A percentile compares a stretch with the other conserved stretches of the same genome.
phyloP scores from a whole-genome alignment of 495 filamentous ascomycete species.

The Hyaloscypha finlandica region DNA sequence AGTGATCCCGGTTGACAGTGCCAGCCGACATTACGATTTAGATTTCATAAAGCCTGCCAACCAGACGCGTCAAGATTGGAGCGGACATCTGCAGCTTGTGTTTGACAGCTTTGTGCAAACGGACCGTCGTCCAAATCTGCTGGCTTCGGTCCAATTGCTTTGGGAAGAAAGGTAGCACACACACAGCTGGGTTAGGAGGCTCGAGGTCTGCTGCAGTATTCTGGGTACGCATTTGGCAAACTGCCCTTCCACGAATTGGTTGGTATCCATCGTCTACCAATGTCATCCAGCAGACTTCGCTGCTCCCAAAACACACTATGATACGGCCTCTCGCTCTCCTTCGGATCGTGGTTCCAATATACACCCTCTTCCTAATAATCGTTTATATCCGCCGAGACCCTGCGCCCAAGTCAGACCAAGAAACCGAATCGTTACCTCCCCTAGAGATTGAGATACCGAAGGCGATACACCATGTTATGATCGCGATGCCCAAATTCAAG shows the following conservation, averaged over 20 bases:
- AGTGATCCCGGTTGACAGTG: neutral
- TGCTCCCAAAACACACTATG: neutral
- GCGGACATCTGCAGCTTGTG: neutral
- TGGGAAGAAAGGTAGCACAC: no score
- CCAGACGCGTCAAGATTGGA: neutral
- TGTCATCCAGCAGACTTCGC: slow-evolving; percentile 2
- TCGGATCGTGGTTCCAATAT: neutral
- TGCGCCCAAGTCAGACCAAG: neutral
- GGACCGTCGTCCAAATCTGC: no score
- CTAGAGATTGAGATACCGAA: neutral
- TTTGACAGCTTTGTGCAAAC: no score
- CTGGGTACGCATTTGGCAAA: neutral
- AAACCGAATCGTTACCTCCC: neutral
- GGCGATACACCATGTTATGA: slow-evolving; percentile 6
- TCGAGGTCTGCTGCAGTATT: neutral
- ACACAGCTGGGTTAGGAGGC: neutral
- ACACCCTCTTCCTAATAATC: neutral
- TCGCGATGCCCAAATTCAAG: slow-evolving; percentile 2
- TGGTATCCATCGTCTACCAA: neutral
- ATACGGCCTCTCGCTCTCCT: neutral
- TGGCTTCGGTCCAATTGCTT: no score
- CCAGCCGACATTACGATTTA: neutral
- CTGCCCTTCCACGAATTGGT: neutral
- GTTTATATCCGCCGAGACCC: neutral
- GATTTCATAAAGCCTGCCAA: neutral